phyloP scores from a whole-genome alignment of 2,329 filamentous ascomycete species.

The Annulohypoxylon truncatum region DNA sequence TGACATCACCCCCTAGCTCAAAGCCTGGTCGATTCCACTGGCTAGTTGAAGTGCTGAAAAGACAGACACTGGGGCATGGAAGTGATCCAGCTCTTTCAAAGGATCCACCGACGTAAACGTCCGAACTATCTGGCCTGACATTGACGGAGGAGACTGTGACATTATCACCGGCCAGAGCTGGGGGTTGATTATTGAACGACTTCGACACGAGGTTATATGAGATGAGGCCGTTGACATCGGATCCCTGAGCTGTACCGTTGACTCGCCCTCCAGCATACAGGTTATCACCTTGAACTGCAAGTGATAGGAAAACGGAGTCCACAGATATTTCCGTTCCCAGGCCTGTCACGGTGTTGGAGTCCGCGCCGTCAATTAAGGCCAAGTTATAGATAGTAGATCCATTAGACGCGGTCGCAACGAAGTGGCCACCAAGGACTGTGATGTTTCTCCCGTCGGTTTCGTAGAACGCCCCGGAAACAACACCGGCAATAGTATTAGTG shows the following conservation, averaged over 20 bases:
- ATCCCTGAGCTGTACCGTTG: slow-evolving; percentile 74
- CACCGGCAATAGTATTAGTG: slow-evolving; percentile 66
- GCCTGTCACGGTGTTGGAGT: slow-evolving; percentile 74
- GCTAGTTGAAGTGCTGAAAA: slow-evolving; percentile 74
- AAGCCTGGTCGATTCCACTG: slow-evolving; percentile 86
- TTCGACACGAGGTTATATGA: slow-evolving; percentile 79
- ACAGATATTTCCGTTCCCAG: slow-evolving; percentile 73
- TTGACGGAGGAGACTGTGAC: slow-evolving; percentile 82
- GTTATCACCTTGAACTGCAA: slow-evolving; percentile 73
- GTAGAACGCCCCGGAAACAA: slow-evolving; percentile 85
- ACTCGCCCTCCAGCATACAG: slow-evolving; percentile 87
- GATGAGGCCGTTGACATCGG: slow-evolving; percentile 77
- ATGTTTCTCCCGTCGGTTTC: slow-evolving; percentile 76
- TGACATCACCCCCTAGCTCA: slow-evolving; percentile 76
- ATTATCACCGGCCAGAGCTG: slow-evolving; percentile 75
- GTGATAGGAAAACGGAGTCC: slow-evolving; percentile 79
- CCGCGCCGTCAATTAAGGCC: slow-evolving; percentile 81
- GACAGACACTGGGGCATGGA: slow-evolving; percentile 83
- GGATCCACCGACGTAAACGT: slow-evolving; percentile 87
- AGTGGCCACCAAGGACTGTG: slow-evolving; percentile 89
- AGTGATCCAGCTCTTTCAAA: slow-evolving; percentile 88
- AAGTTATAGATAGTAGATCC: slow-evolving; percentile 82
- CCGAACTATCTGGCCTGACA: slow-evolving; percentile 73
- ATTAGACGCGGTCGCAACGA: slow-evolving; percentile 75
- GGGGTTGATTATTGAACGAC: slow-evolving; percentile 77